Base-by-base conservation (phyloP, 345 rosid species). In the Firmiana major region DNA sequence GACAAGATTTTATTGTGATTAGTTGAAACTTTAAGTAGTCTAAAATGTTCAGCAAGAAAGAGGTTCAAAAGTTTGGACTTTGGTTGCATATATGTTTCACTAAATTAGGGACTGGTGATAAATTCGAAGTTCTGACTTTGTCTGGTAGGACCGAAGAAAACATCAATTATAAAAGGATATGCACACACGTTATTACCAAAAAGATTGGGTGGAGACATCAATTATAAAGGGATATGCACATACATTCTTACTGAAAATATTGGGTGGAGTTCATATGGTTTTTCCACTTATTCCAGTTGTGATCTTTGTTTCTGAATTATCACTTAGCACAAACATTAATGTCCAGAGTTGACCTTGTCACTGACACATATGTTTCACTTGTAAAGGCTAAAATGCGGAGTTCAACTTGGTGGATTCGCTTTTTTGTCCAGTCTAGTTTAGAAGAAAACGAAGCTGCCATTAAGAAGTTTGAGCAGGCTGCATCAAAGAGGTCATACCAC, bases 301-400 rank as follows among this genome's bases (percentile, higher is more conserved):
- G 60, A n/a, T n/a, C 40, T 65, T 17, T 66, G 51, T 66, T 66
- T 66, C 71, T 42, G 51, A 40, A 66, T 42, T n/a, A 21, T 66
- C 46, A n/a, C 17, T 42, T 66, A 40, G 51, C 31, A 40, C 19
- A 0, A 38, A 19, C 48, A 16, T 15, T 38, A 19, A 5, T 0
- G 10, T 42, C 3, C 34, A 31, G 26, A 58, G 5, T 73, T 48
- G 36, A 21, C 46, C 48, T 62, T 63, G 54, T 9, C 46, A 79
- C 26, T 78, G 72, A 58, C 62, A 7, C 24, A 21, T 26, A 9
- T 51, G 36, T 63, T 60, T 43, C 16, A 1, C 49, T 22, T 71
- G 5, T 71, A 69, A 79, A 91, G 97, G 91, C 93, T 49, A 91
- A 91, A 83, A 85, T 87, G 89, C 89, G 93, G 83, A 90, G 92